These are phyloP conservation scores for Hymenoscyphus repandus DNA, from an alignment of 2,329 filamentous ascomycete genomes.

Conservation along the genomic window DNA sequence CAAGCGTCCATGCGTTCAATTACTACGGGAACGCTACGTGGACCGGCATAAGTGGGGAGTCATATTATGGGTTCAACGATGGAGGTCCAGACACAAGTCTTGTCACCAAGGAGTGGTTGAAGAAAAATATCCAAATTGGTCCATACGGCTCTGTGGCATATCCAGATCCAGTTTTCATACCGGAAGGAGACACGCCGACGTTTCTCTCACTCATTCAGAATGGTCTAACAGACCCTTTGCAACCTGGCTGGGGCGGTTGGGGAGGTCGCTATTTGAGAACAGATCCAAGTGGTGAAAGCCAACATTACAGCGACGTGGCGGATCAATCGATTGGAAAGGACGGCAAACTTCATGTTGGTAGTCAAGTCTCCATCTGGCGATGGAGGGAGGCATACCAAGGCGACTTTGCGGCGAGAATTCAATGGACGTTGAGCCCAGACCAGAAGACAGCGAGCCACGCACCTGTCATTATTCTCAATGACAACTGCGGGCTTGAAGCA, in stretches of 20 bases:
- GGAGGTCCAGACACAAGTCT: conserved; percentile 44
- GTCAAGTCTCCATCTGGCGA: conserved; percentile 47
- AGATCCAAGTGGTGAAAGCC: conserved; percentile 16
- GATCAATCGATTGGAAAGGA: conserved; percentile 34
- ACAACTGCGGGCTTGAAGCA: conserved; percentile 33
- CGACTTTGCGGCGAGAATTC: conserved; percentile 44
- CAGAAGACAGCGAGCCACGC: conserved; percentile 40
- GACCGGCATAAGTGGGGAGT: conserved; percentile 49
- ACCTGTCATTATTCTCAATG: conserved; percentile 40
- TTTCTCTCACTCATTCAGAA: conserved; percentile 39
- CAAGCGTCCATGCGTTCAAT: conserved; percentile 50
- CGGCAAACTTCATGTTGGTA: conserved; percentile 31
- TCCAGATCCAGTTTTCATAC: conserved; percentile 44
- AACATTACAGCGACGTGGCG: conserved; percentile 30
- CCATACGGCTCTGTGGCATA: conserved; percentile 39
- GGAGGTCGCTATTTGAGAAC: conserved; percentile 35
- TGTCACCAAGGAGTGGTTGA: conserved; percentile 46
- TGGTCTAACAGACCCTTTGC: conserved; percentile 34
- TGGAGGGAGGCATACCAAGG: conserved; percentile 48
- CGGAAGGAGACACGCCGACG: conserved; percentile 45
- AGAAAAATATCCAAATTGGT: conserved; percentile 48
- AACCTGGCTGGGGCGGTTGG: conserved; percentile 39
- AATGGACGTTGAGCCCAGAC: conserved; percentile 37
- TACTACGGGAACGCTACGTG: conserved; percentile 49
- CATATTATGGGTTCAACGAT: conserved; percentile 17